Percentiles rank a stretch among this genome's conserved stretches.
These are phyloP conservation scores for Viola odorata DNA, from an alignment of 345 rosid genomes.

Conservation along the genomic window DNA sequence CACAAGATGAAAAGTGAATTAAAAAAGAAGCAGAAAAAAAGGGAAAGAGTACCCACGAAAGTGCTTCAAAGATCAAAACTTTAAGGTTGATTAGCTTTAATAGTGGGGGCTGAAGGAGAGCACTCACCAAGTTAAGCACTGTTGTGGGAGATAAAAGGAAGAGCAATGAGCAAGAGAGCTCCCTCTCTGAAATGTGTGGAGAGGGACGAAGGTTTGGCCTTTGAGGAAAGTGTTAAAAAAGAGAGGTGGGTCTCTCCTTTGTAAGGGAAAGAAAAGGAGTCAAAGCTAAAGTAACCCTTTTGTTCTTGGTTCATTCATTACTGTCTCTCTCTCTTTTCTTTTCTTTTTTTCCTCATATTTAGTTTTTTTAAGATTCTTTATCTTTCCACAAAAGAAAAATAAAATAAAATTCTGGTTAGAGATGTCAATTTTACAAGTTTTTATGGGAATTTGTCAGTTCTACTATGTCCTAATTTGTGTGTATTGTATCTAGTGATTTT, in stretches of 20 bases:
- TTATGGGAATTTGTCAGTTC: too few species aligned
- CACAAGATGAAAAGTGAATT: constrained; percentile 20
- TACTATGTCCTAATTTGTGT: too few species aligned
- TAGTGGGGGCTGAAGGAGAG: constrained; percentile 23
- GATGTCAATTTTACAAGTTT: too few species aligned
- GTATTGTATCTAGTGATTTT: too few species aligned
- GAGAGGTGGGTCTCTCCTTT: constrained; percentile 42
- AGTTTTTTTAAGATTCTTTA: too few species aligned
- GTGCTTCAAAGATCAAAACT: constrained; percentile 32
- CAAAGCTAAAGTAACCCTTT: constrained; percentile 40
- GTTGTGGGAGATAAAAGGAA: constrained; percentile 31
- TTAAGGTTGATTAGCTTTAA: constrained; percentile 17
- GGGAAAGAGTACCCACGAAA: constrained; percentile 14
- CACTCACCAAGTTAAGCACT: constrained; percentile 16
- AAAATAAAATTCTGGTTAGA: too few species aligned
- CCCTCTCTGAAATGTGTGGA: constrained; percentile 39
- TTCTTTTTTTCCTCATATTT: background rate
- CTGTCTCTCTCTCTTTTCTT: background rate
- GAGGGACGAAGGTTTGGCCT: constrained; percentile 16
- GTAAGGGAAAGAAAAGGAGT: constrained; percentile 23
- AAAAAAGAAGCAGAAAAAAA: constrained; percentile 20
- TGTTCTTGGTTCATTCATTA: constrained; percentile 6
- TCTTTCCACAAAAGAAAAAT: too few species aligned
- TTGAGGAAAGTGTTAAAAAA: constrained; percentile 9
- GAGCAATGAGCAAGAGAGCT: constrained; percentile 20